phyloP scores from a whole-genome alignment of 495 filamentous ascomycete genomes.

The Penicillium dipodomyicola region DNA sequence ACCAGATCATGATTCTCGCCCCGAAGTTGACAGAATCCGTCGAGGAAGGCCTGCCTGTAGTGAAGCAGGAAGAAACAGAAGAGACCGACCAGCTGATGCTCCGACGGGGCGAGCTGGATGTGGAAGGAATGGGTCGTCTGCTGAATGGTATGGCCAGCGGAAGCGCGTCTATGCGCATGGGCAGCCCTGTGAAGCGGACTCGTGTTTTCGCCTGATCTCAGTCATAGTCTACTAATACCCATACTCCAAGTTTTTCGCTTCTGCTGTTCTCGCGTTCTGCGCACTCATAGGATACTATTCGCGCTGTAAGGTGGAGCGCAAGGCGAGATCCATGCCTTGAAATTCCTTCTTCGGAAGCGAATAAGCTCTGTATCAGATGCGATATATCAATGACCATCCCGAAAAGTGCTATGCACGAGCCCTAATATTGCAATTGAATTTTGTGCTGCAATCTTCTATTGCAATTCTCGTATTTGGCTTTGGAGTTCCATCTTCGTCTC shows the following conservation, averaged over 20 bases:
- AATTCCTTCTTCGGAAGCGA: slow-evolving; percentile 41
- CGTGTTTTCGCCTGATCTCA: slow-evolving; percentile 39
- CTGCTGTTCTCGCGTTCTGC: slow-evolving; percentile 6
- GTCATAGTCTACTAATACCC: slow-evolving; percentile 33
- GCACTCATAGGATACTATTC: slow-evolving; percentile 28
- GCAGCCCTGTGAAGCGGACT: slow-evolving; percentile 42
- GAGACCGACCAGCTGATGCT: slow-evolving; percentile 47
- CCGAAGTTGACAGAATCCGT: slow-evolving; percentile 36
- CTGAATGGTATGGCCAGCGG: slow-evolving; percentile 46
- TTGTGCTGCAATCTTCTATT: slow-evolving; percentile 8
- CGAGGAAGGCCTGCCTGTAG: slow-evolving; percentile 6
- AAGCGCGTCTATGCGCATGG: slow-evolving; percentile 33
- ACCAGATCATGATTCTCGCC: slow-evolving; percentile 58
- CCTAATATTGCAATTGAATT: slow-evolving; percentile 10
- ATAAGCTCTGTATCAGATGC: slow-evolving; percentile 61
- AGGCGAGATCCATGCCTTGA: slow-evolving; percentile 56
- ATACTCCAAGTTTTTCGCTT: slow-evolving; percentile 14
- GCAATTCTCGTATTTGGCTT: slow-evolving; percentile 14
- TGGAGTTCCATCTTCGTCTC: slow-evolving; percentile 14
- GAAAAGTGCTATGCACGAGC: slow-evolving; percentile 11
- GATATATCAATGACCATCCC: slow-evolving; percentile 48
- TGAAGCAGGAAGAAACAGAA: slow-evolving; percentile 22
- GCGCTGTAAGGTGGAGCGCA: slow-evolving; percentile 58
- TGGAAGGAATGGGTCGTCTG: slow-evolving; percentile 52
- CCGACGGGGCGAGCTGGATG: slow-evolving; percentile 46